Evolutionary conservation across 2,329 filamentous ascomycete genomes (phyloP).

Genomic region (Colletotrichum sojae): DNA sequence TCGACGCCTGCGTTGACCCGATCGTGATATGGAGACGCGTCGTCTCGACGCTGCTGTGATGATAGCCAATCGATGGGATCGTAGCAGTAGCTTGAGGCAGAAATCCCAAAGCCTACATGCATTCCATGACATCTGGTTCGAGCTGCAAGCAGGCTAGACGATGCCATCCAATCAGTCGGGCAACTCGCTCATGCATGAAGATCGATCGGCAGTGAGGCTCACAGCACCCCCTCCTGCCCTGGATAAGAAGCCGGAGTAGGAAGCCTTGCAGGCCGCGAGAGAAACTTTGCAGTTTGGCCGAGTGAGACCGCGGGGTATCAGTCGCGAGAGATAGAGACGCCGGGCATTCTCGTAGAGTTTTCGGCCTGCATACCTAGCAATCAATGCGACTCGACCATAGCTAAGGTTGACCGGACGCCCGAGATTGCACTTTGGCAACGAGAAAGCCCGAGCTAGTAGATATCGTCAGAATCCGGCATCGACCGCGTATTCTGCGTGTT

Average conservation of each 20-base stretch:
- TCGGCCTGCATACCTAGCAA: background rate
- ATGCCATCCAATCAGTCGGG: background rate
- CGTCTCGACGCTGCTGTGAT: too few relatives aligned
- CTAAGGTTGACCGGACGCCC: background rate
- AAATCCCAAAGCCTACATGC: too few relatives aligned
- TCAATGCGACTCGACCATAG: background rate
- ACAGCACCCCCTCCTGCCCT: too few relatives aligned
- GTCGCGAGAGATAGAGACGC: background rate
- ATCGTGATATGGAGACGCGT: too few relatives aligned
- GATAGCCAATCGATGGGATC: too few relatives aligned
- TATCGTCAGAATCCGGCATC: too few relatives aligned
- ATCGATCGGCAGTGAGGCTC: conserved; percentile 11
- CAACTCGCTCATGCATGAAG: background rate
- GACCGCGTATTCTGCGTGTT: too few relatives aligned
- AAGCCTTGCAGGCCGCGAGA: background rate
- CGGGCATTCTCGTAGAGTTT: background rate
- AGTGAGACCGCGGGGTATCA: background rate
- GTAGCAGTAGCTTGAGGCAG: too few relatives aligned
- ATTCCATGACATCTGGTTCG: too few relatives aligned
- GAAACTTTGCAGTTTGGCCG: background rate
- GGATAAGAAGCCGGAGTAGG: background rate
- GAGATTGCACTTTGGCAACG: background rate
- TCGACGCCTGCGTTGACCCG: too few relatives aligned
- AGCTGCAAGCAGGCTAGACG: background rate
- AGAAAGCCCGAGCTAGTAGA: background rate